phyloP scores from a whole-genome alignment of 352 stramenopile genomes.

The Phytophthora capsici region DNA sequence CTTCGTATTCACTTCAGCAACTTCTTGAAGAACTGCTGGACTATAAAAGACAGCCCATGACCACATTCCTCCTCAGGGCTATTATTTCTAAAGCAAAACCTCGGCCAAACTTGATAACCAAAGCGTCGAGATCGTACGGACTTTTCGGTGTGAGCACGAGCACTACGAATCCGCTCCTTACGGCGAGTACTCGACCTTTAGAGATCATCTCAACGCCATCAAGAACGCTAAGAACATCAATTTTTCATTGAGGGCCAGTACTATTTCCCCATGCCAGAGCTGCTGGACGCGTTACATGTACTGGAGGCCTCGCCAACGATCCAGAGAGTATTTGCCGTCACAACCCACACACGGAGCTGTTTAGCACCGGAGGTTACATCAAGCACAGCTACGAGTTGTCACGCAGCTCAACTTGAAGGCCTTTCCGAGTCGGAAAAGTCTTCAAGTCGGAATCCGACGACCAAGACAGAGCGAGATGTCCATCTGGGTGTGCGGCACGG shows the following conservation, averaged over 20 bases:
- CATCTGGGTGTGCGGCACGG: too few species aligned
- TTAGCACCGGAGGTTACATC: constrained; percentile 34
- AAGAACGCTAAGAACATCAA: constrained; percentile 49
- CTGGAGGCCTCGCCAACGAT: constrained; percentile 48
- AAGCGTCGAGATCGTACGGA: constrained; percentile 62
- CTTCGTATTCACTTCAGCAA: constrained; percentile 43
- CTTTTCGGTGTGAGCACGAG: constrained; percentile 62
- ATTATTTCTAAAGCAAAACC: constrained; percentile 14
- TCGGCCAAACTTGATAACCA: constrained; percentile 17
- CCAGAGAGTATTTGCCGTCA: constrained; percentile 55
- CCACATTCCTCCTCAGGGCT: constrained; percentile 10
- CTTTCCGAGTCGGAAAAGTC: constrained; percentile 12
- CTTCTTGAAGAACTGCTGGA: constrained; percentile 41
- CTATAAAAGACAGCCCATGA: constrained; percentile 49
- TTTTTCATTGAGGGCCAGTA: constrained; percentile 36
- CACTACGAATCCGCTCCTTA: constrained; percentile 58
- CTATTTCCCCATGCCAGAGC: constrained; percentile 44
- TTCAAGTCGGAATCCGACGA: too few species aligned
- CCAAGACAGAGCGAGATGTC: constrained; percentile 36
- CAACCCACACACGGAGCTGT: constrained; percentile 28
- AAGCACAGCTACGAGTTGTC: constrained; percentile 63
- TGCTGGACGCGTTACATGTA: constrained; percentile 47
- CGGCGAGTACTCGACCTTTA: constrained; percentile 54
- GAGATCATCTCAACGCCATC: constrained; percentile 45
- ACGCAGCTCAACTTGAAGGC: constrained; percentile 38